A percentile compares a stretch with the other conserved stretches of the same genome.
phyloP scores from a whole-genome alignment of 2,329 filamentous ascomycete species.

The Clonostachys rhizophaga region DNA sequence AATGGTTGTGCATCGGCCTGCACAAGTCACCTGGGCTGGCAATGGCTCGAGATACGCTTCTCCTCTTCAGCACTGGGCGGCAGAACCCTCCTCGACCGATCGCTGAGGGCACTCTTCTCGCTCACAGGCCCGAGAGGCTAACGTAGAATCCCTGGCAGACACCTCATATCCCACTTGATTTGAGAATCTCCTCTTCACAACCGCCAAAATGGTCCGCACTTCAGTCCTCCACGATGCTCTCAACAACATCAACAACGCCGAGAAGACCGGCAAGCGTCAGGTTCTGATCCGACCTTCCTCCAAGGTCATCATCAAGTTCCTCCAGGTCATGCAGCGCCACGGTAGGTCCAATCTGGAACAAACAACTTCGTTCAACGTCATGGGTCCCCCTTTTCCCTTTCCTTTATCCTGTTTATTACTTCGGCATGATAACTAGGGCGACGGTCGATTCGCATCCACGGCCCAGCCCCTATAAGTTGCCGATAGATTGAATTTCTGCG shows the following conservation, averaged over 20 bases:
- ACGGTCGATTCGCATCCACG: constrained; percentile 75
- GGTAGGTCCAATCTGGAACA: constrained; percentile 59
- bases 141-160: constrained; percentile 48
- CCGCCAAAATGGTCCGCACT: constrained; percentile 96
- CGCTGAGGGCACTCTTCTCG: constrained; percentile 65
- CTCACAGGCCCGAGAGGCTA: constrained; percentile 61
- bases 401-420: constrained; percentile 20
- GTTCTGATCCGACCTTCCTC: constrained; percentile 96
- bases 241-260: constrained; percentile 99
- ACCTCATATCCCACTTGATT: constrained; percentile 63
- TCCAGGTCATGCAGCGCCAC: constrained; percentile 98
- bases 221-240: constrained; percentile 99
- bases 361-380: constrained; percentile 1
- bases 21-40: constrained; percentile 1
- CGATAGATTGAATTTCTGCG: constrained; percentile 78
- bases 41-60: constrained; percentile 51
- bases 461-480: constrained; percentile 99
- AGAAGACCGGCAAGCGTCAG: constrained; percentile 99
- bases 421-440: constrained; percentile 99
- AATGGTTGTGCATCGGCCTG: background rate
- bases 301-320: constrained; percentile 99
- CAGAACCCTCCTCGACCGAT: constrained; percentile 60
- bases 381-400: background rate
- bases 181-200: constrained; percentile 69
- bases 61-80: constrained; percentile 62